phyloP scores from a whole-genome alignment of 805 yeast genomes.

The Saturnispora gosingensis region DNA sequence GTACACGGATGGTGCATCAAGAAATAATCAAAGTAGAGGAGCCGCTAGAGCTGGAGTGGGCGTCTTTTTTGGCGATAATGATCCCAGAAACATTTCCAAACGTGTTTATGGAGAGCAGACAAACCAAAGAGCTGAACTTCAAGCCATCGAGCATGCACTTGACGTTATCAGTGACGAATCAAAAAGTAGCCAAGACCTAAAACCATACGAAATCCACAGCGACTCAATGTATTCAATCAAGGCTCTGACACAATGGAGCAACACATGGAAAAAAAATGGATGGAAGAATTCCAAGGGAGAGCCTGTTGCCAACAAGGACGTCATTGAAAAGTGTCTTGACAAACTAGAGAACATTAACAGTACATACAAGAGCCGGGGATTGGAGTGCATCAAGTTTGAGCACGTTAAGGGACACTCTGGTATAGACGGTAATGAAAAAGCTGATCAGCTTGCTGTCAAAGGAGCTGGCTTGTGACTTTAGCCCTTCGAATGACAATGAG shows the following conservation, averaged over 20 bases:
- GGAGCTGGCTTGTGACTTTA: constrained; percentile 35
- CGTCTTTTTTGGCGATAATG: constrained; percentile 52
- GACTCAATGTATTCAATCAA: constrained; percentile 67
- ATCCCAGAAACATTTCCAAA: constrained; percentile 45
- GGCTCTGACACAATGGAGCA: constrained; percentile 47
- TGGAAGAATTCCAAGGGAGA: constrained; percentile 38
- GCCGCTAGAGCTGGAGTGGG: constrained; percentile 58
- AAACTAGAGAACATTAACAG: constrained; percentile 29
- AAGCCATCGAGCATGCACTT: constrained; percentile 55
- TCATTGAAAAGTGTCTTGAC: constrained; percentile 31
- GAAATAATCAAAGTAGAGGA: constrained; percentile 45
- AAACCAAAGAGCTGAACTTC: constrained; percentile 73
- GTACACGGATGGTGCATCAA: constrained; percentile 74
- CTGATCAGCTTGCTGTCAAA: constrained; percentile 64
- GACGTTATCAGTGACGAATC: constrained; percentile 29
- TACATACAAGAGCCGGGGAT: constrained; percentile 27
- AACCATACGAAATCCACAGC: constrained; percentile 39
- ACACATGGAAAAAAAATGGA: constrained; percentile 48
- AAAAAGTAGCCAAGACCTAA: constrained; percentile 10
- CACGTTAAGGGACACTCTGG: constrained; percentile 75
- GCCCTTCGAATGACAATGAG: no score
- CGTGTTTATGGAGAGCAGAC: constrained; percentile 51
- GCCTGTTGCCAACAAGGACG: constrained; percentile 42
- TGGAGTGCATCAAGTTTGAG: constrained; percentile 34
- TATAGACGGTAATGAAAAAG: constrained; percentile 60